Evolutionary conservation across 371 early-diverging fungal genomes (phyloP), one percentile per base, ranked within the genome.

Genomic region (Syncephalastrum monosporum): DNA sequence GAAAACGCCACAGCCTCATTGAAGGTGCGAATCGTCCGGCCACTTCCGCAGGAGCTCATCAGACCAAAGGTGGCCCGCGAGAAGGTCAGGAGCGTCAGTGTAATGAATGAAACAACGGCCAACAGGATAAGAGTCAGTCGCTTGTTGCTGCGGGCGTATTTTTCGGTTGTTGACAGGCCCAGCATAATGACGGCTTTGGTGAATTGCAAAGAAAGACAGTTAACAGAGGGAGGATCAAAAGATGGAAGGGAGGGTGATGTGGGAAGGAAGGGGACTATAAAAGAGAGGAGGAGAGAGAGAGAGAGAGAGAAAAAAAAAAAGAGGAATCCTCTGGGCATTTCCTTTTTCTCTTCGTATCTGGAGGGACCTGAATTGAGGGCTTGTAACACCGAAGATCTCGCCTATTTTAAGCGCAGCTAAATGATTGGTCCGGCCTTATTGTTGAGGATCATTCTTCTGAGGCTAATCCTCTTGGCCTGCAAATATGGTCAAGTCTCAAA

Each of bases 1-100:
- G 68, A 67, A 17, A 73, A 58, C 5, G 71, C 64, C 0, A 67
- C 54, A 7, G 74, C 67, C 55, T 71, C 67, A 44, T 61, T 68
- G 43, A 71, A 53, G 19, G 69, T 55, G 42, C 68, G 60, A n/a
- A 74, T 60, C 0, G 71, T 68, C 29, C 75, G 66, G 13, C 70
- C 70, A 33, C 38, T 10, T 12, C 57, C 59, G 49, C 67, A 65
- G 10, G 64, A 54, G 41, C 63, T 55, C 38, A 33, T 33, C 19
- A 69, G 46, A n/a, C 56, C 53, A 6, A 64, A 49, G n/a, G 69
- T 60, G 1, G 68, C 55, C 17, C 64, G 59, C 42, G 71, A 68
- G 63, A 75, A 69, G 41, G 67, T 65, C 24, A 71, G 56, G 8
- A 75, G 54, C 5, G 69, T 65, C 1, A 75, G 47, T 17, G 56